Evolutionary conservation across 2,329 filamentous ascomycete genomes (phyloP), one percentile per base, ranked within the genome.

Genomic region (Alternaria angustiovoidea): DNA sequence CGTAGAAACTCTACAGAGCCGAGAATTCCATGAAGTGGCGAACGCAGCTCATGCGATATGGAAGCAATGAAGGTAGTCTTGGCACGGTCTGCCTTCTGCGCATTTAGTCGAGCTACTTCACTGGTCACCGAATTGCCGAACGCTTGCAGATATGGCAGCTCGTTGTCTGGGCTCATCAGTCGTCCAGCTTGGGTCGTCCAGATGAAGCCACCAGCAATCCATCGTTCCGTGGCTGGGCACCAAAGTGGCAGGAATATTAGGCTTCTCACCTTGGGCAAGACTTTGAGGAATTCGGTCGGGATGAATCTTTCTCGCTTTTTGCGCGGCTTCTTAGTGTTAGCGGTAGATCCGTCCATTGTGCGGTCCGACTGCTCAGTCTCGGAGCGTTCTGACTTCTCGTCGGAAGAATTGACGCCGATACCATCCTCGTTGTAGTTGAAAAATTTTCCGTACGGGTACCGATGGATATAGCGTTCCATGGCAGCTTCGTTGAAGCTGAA

Each of bases 1-100:
- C 68, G 66, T 3, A 77, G 64, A 28, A 76, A 75, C 44, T 75
- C 73, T 2, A 77, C 68, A 4, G 75, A 74, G 0, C 85, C 82
- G 0, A 89, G 75, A n/a, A 89, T 83, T 3, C 87, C 87, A 61
- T 89, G 87, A 0, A 89, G 76, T 0, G 87, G 87, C 1, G 84
- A 87, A 1, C 87, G 81, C 9, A 89, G 75, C 59, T 81, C 80
- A 54, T 81, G 80, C 2, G 74, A 78, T 34, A 81, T 79, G 5
- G 78, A 80, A 24, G 77, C 76, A 34, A 82, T 75, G 52, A 81
- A 80, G 6, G 78, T 77, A 2, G 76, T 76, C 57, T 81, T 81
- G 3, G 74, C 72, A 41, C 73, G 72, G 22, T 77, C 73, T 4
- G 73, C 68, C 44, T 69, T 73, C 43, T 72, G 70, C 2, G 71